Evolutionary conservation across 208 protist genomes (phyloP).

Genomic region (Wallacemonas sp.): DNA sequence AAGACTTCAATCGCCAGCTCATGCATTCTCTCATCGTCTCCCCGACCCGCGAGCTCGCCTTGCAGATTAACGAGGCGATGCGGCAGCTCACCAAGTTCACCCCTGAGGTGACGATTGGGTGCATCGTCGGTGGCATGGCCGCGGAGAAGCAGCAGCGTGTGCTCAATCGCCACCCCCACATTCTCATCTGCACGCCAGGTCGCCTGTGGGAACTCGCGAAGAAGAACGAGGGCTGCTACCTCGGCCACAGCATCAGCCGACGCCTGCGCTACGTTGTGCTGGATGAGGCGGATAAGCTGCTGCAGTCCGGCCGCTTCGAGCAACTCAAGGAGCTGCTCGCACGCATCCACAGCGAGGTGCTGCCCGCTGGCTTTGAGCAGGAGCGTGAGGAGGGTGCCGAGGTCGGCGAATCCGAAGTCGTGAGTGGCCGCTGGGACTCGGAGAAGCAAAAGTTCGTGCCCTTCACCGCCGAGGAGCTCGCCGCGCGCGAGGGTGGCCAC

Average conservation of each 20-base stretch:
- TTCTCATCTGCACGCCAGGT: conserved; percentile 93
- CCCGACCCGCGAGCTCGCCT: conserved; percentile 97
- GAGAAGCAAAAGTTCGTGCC: conserved; percentile 71
- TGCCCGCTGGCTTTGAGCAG: conserved; percentile 83
- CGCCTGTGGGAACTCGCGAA: conserved; percentile 87
- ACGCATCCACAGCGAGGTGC: conserved; percentile 92
- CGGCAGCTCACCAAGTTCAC: conserved; percentile 58
- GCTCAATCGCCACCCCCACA: conserved; percentile 87
- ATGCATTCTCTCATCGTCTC: conserved; percentile 95
- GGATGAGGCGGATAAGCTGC: conserved; percentile 99
- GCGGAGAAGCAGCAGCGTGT: conserved; percentile 89
- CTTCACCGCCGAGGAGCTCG: conserved; percentile 43
- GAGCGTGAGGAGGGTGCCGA: conserved; percentile 76
- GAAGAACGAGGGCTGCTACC: conserved; percentile 90
- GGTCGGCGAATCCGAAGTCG: conserved; percentile 42
- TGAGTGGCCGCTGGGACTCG: conserved; percentile 74
- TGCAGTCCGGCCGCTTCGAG: conserved; percentile 96
- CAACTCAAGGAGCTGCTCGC: conserved; percentile 97
- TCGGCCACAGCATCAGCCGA: conserved; percentile 95
- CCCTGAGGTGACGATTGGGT: conserved; percentile 66
- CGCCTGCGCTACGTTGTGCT: conserved; percentile 95
- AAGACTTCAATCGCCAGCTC: conserved; percentile 33
- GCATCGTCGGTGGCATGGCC: conserved; percentile 89
- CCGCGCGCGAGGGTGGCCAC: background rate
- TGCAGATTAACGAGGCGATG: conserved; percentile 94